A percentile compares a stretch with the other conserved stretches of the same genome.
phyloP scores from a whole-genome alignment of 768 basidiomycete species.

The Lanmaoa rubissima region DNA sequence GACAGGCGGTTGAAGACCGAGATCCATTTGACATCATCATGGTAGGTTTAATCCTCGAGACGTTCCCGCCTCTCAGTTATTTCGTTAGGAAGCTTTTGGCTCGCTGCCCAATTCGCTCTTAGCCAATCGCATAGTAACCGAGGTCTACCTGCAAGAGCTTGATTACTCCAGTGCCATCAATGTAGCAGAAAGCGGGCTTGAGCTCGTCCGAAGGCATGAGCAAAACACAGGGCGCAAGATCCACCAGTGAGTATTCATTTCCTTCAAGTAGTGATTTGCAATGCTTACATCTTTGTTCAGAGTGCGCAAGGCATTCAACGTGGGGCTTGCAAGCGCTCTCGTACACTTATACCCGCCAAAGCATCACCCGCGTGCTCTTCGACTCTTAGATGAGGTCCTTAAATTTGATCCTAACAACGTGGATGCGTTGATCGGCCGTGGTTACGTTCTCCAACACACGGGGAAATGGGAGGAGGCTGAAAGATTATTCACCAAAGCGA shows the following conservation, averaged over 20 bases:
- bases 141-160: slow-evolving; percentile 61
- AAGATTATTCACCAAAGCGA: slow-evolving; percentile 57
- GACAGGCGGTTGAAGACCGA: slow-evolving; percentile 28
- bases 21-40: slow-evolving; percentile 62
- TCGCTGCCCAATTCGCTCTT: slow-evolving; percentile 55
- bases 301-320: slow-evolving; percentile 64
- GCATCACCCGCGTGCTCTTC: slow-evolving; percentile 76
- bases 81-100: slow-evolving; percentile 52
- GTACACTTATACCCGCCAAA: slow-evolving; percentile 89
- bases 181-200: slow-evolving; percentile 68
- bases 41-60: slow-evolving; percentile 40
- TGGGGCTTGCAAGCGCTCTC: slow-evolving; percentile 69
- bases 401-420: slow-evolving; percentile 58
- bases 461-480: slow-evolving; percentile 69
- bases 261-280: not conserved
- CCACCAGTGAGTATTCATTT: slow-evolving; percentile 39
- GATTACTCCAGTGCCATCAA: slow-evolving; percentile 77
- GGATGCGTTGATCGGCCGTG: slow-evolving; percentile 69
- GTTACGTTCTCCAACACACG: slow-evolving; percentile 64
- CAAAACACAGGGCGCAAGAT: slow-evolving; percentile 54
- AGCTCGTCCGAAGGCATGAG: slow-evolving; percentile 53
- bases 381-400: slow-evolving; percentile 73
- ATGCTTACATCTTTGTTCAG: slow-evolving; percentile 37
- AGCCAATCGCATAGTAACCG: slow-evolving; percentile 61
- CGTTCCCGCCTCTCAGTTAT: slow-evolving; percentile 5